Base-by-base conservation (phyloP, 163 green algal species). In the Scenedesmus sp. region DNA sequence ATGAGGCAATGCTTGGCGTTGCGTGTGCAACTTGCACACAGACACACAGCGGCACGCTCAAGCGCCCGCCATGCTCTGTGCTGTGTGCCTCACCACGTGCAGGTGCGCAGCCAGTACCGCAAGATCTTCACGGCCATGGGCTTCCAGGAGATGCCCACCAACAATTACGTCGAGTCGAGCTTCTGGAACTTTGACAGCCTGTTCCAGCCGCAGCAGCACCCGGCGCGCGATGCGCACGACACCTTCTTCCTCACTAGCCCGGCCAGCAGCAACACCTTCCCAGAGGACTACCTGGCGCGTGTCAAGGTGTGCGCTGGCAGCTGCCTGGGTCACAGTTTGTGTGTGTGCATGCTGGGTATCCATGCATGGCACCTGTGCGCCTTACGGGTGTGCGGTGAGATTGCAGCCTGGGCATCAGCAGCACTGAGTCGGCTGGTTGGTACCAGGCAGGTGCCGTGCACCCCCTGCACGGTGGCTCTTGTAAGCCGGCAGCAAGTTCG, bases 171-270 rank as follows among this genome's bases (percentile, higher is more conserved):
- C 83, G 95, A 97, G 93, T 95, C 56, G 68, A 96, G 92, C 84
- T 99, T 99, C 94, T 99, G 98, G 98, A 99, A 99, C 94, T 99
- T 99, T 94, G 98, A 99, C 92, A 97, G 97, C 30, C 96, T 99
- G 22, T 99, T 99, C 95, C 98, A 99, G 96, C 98, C 98, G 81
- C 98, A 99, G 96, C 94, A 99, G 96, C 98, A 99, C 94, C 98
- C 98, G 18, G 98, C 98, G 1, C 92, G 98, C 12, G 98, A 99
- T 93, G 98, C 98, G 2, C 98, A 99, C 93, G 98, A 99, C 96
- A 99, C 98, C 86, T 99, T 99, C 95, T 99, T 99, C 95, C 94
- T 99, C 49, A 98, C 96, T 51, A 92, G 94, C 70, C 98, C 98
- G n/a, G 96, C 96, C 6, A 93, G 90, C 65, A 89, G 92, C 35